Base-by-base conservation (phyloP, 768 basidiomycete genomes). In the Cubamyces sp. region DNA sequence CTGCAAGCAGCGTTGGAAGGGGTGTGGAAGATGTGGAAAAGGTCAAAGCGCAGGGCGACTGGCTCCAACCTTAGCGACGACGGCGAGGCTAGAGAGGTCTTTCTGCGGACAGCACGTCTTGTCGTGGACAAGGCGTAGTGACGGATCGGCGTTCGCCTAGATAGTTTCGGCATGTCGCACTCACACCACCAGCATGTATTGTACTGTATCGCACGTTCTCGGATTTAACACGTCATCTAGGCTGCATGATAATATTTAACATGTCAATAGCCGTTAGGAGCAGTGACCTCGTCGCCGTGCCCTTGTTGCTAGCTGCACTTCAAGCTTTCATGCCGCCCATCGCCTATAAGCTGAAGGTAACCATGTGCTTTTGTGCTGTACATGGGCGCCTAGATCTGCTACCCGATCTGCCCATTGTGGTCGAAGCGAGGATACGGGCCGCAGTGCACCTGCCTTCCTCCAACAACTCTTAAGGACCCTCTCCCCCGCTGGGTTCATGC, bases 1-100 rank as follows among this genome's bases (percentile, higher is more conserved):
- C 73, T 90, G 48, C 78, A 75, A 42, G 80, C 83, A 40, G 78
- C 81, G 34, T 80, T 88, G 51, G 79, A 76, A 61, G 82, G 84
- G 1, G 70, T 91, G 21, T 90, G 89, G 88, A 82, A 75, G 69
- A 68, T 78, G 11, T 74, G 78, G 28, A 75, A 72, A 28, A 42
- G 53, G 47, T 54, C 47, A 1, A 49, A 48, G 42, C 46, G 60
- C 18, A 34, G 15, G 21, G 25, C 48, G 12, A 47, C 37, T 50
- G 52, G 34, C 8, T 12, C 40, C 21, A 57, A 47, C 23, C 23
- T 50, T 3, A 16, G 49, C 15, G 45, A 43, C 0, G 68, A 62
- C 9, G 70, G 65, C 25, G 69, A 68, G 21, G 72, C 69, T 39
- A 71, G 61, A 26, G 68, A 57, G n/a, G 46, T 57, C 45, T 79